Base-by-base conservation (phyloP, 2,329 filamentous ascomycete species). In the Microcyclosporella mali region DNA sequence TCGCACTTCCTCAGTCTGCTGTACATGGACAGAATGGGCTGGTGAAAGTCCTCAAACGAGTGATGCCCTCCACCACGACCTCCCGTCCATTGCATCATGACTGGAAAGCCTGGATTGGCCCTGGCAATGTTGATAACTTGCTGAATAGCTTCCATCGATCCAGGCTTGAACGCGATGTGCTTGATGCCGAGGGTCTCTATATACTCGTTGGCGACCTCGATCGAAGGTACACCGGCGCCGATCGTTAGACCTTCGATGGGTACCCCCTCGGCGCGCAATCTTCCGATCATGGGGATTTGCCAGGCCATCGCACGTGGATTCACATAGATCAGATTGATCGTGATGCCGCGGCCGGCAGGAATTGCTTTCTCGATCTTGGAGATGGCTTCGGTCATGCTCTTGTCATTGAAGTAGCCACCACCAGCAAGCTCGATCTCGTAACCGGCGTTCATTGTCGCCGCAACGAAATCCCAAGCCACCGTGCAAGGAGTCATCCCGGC, bases 31-130 rank as follows among this genome's bases (percentile, higher is more conserved):
- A 95, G 72, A 33, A 95, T 83, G 4, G 89, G 89, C 60, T 89
- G 82, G 66, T 95, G 89, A 75, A 95, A 95, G 65, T 95, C 89
- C 65, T 95, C 89, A 50, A 83, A 94, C 1, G 88, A 95, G 70
- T 95, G 89, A 66, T 95, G 89, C 44, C 89, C 89, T 70, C 89
- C 89, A 53, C 88, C 89, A 67, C 89, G 84, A 31, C 89, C 89
- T 62, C 89, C 89, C 47, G 89, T 95, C 89, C 89, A 95, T 68
- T 95, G 89, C 49, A 95, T 72, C 40, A 95, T 81, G 40, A 95
- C 79, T n/a, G 89, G 89, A 74, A 95, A 95, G 19, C 79, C 82
- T 2, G 89, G 88, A 64, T 95, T 92, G n/a, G 87, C 86, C 68
- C 86, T 92, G 52, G 89, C 88, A 58, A 95, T 89, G 66, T 94